A percentile compares a stretch with the other conserved stretches of the same genome.
Conservation (phyloP, 2,329 filamentous ascomycete species). For the Colletotrichum chrysophilum region DNA sequence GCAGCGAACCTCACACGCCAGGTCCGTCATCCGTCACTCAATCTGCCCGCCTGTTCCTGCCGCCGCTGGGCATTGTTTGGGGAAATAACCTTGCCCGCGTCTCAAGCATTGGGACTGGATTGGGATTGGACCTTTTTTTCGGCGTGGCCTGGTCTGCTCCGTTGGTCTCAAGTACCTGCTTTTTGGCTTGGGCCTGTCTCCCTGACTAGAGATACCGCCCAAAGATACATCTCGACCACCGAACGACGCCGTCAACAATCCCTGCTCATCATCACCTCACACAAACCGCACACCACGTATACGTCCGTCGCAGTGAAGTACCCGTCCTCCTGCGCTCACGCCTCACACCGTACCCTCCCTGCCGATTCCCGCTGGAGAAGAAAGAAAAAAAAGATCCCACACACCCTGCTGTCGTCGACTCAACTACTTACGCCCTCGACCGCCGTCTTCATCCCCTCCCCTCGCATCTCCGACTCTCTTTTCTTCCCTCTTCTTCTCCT, state of each 20-base stretch:
- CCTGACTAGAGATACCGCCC: not conserved
- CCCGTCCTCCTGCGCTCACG: not conserved
- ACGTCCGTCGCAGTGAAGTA: not conserved
- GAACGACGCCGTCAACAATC: constrained; percentile 6
- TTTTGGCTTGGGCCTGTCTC: not conserved
- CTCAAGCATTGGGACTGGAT: not conserved
- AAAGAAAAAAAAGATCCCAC: not conserved
- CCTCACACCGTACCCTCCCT: constrained; percentile 9
- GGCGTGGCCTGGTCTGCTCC: not conserved
- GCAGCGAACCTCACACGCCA: not conserved
- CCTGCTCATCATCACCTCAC: constrained; percentile 19
- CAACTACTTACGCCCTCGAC: constrained; percentile 22
- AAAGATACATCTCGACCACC: not conserved
- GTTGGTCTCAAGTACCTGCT: not conserved
- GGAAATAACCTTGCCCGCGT: not conserved
- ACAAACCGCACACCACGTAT: constrained; percentile 3
- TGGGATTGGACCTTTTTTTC: not conserved
- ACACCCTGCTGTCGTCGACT: not conserved
- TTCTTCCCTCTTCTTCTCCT: not conserved
- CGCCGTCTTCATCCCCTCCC: constrained; percentile 14
- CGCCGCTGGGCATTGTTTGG: constrained; percentile 13
- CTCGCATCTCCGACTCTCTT: constrained; percentile 16
- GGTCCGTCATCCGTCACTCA: not conserved
- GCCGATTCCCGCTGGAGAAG: constrained; percentile 19
- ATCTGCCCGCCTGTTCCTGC: constrained; percentile 9